A percentile compares a stretch with the other conserved stretches of the same genome.
Conservation (phyloP, 2,329 filamentous ascomycete species). For the Cytospora piceicola region DNA sequence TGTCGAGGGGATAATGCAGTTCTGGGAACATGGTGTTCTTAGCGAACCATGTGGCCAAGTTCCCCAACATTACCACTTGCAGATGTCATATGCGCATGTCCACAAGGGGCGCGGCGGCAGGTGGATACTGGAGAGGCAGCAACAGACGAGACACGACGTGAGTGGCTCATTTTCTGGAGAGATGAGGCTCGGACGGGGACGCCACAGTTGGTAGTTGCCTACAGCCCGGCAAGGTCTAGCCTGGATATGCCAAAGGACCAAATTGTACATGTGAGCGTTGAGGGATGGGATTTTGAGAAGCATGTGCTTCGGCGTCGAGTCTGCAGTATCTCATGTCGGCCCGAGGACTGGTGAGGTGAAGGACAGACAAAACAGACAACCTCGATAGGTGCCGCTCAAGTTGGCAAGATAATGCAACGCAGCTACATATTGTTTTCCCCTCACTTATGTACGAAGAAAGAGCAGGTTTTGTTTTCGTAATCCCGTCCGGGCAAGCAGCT, state of each 20-base stretch:
- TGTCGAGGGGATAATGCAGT: not conserved
- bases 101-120: not conserved
- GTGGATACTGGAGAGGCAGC: not conserved
- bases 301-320: not conserved
- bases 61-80: not conserved
- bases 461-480: not conserved
- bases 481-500: not conserved
- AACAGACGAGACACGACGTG: not conserved
- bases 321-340: not conserved
- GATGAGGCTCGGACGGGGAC: not conserved
- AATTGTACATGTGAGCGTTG: not conserved
- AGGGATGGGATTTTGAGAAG: not conserved
- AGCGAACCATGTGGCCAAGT: not conserved
- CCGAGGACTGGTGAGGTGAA: not conserved
- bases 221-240: not conserved
- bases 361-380: conserved; percentile 1
- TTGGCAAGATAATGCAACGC: not conserved
- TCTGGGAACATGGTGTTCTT: not conserved
- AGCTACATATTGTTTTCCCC: not conserved
- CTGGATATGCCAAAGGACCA: not conserved
- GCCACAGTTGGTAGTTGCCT: not conserved
- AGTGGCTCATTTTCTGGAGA: not conserved
- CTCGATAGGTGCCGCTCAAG: not conserved
- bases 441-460: not conserved
- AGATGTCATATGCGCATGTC: conserved; percentile 18